Percentiles rank a stretch among this genome's conserved stretches.
These are phyloP conservation scores for Kwoniella pini DNA, from an alignment of 768 basidiomycete genomes.

Conservation along the genomic window DNA sequence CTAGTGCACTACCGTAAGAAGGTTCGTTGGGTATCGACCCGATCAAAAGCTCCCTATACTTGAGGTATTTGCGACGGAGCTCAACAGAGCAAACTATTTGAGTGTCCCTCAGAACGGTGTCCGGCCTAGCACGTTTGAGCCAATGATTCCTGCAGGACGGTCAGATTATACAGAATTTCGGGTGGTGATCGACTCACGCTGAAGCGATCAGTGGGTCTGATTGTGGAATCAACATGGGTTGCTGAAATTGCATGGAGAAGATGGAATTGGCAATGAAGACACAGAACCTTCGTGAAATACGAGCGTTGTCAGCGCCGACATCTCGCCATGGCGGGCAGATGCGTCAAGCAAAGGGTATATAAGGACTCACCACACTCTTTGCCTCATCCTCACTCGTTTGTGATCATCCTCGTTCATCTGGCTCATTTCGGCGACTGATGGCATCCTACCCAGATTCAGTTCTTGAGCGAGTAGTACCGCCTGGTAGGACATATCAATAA, in stretches of 20 bases:
- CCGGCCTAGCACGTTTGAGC: conserved; percentile 20
- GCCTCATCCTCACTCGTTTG: conserved; percentile 13
- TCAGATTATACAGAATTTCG: too few relatives aligned
- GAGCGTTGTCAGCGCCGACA: not conserved
- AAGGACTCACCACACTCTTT: conserved; percentile 26
- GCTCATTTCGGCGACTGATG: conserved; percentile 12
- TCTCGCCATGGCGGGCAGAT: too few relatives aligned
- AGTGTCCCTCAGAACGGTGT: conserved; percentile 22
- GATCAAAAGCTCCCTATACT: conserved; percentile 32
- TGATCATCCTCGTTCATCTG: conserved; percentile 19
- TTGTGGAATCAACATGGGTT: conserved; percentile 32
- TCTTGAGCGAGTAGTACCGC: conserved; percentile 33
- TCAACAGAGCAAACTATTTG: conserved; percentile 27
- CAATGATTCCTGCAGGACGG: conserved; percentile 37
- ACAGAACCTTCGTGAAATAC: conserved; percentile 19
- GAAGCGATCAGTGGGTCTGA: conserved; percentile 29
- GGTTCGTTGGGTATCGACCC: conserved; percentile 18
- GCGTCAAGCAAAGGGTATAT: too few relatives aligned
- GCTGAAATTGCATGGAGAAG: conserved; percentile 37
- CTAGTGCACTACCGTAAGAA: conserved; percentile 18
- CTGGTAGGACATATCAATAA: not conserved
- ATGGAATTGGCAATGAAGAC: conserved; percentile 38
- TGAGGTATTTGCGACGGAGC: conserved; percentile 30
- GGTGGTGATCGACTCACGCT: conserved; percentile 16
- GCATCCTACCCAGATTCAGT: conserved; percentile 29